Percentiles rank a stretch among this genome's conserved stretches.
Conservation (phyloP, 1,139 yeast species). For the Groenewaldozyma sp. region DNA sequence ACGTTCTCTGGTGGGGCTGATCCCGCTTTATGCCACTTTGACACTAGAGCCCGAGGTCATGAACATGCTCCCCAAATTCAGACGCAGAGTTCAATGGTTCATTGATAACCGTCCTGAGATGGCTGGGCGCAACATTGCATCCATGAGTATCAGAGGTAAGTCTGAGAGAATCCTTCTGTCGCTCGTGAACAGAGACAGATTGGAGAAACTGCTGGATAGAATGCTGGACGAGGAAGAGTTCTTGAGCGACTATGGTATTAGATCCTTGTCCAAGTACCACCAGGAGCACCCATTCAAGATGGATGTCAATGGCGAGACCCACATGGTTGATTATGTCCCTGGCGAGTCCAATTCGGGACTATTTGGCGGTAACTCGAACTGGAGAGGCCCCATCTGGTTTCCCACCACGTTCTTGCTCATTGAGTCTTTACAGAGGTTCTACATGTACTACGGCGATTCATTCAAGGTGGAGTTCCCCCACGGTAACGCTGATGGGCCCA, state of each 20-base stretch:
- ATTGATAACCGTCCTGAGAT: constrained; percentile 60
- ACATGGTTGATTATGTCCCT: constrained; percentile 71
- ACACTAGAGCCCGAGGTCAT: constrained; percentile 83
- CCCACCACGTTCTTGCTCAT: constrained; percentile 84
- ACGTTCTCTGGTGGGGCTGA: constrained; percentile 83
- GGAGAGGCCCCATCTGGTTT: constrained; percentile 99
- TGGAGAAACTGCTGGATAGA: constrained; percentile 64
- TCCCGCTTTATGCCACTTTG: constrained; percentile 85
- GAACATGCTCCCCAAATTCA: constrained; percentile 73
- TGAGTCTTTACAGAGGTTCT: constrained; percentile 84
- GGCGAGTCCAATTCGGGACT: constrained; percentile 93
- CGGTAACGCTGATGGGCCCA: constrained; percentile 74
- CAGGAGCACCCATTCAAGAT: constrained; percentile 78
- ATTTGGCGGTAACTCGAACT: constrained; percentile 95
- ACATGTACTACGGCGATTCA: constrained; percentile 80
- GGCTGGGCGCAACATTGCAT: constrained; percentile 83
- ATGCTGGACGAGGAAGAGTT: constrained; percentile 89
- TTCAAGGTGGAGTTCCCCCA: constrained; percentile 86
- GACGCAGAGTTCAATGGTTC: constrained; percentile 82
- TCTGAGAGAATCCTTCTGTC: constrained; percentile 80
- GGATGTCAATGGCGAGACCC: constrained; percentile 74
- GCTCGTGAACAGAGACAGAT: constrained; percentile 72
- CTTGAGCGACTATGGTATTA: constrained; percentile 76
- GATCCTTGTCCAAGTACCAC: constrained; percentile 84
- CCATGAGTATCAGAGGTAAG: constrained; percentile 76